Evolutionary conservation across 2,329 filamentous ascomycete genomes (phyloP).

Genomic region (Cryphonectria naterciae): DNA sequence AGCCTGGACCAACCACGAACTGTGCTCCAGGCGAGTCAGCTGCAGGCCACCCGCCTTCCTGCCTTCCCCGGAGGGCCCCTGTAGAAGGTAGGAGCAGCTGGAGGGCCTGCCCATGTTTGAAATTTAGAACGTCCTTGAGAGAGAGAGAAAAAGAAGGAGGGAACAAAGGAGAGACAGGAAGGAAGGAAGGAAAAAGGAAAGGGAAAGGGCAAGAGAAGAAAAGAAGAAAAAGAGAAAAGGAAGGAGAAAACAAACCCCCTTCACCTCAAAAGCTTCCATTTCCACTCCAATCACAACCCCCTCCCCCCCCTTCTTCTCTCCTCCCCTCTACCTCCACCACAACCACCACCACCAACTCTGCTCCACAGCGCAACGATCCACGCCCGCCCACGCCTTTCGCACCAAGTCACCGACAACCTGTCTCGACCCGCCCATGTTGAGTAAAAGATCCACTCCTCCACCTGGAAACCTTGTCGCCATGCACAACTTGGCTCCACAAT

Average conservation of each 20-base stretch:
- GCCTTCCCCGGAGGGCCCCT: slow-evolving; percentile 24
- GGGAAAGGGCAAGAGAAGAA: neutral
- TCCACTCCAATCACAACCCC: neutral
- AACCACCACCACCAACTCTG: slow-evolving; percentile 2
- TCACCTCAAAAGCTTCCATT: neutral
- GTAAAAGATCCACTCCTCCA: slow-evolving; percentile 11
- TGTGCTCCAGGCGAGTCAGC: slow-evolving; percentile 19
- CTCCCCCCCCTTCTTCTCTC: neutral
- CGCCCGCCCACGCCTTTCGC: neutral
- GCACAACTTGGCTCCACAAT: slow-evolving; percentile 7
- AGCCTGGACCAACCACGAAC: slow-evolving; percentile 7
- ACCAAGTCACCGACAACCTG: slow-evolving; percentile 9
- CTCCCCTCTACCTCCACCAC: neutral
- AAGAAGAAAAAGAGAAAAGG: neutral
- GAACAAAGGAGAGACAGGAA: neutral
- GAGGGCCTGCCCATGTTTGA: neutral
- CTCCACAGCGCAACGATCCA: slow-evolving; percentile 6
- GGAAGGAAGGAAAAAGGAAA: neutral
- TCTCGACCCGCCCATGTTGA: slow-evolving; percentile 1
- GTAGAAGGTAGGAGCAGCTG: slow-evolving; percentile 4
- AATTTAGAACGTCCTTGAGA: neutral
- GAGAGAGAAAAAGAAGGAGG: neutral
- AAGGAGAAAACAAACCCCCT: neutral
- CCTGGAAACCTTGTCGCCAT: slow-evolving; percentile 14
- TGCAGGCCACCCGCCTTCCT: slow-evolving; percentile 27